Evolutionary conservation across 805 yeast species (phyloP).

Genomic region (Candida vaughaniae): DNA sequence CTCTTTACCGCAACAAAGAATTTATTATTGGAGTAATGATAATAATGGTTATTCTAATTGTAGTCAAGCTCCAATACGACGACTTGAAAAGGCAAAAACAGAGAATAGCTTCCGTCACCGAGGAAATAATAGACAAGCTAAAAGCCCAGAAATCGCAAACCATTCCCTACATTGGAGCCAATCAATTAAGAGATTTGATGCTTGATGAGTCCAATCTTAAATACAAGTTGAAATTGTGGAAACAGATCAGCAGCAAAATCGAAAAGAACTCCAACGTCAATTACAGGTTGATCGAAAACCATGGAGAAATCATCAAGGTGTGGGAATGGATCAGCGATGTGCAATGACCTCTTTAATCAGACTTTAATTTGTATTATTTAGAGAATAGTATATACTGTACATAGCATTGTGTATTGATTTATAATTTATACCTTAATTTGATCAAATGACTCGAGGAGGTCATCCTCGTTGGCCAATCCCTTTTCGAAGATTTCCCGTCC

Average conservation of each 20-base stretch:
- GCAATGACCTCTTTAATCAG: too few relatives aligned
- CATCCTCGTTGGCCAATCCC: conserved; percentile 75
- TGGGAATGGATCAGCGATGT: conserved; percentile 74
- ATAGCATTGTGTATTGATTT: too few relatives aligned
- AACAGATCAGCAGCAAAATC: conserved; percentile 49
- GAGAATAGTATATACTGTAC: too few relatives aligned
- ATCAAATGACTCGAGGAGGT: conserved; percentile 9
- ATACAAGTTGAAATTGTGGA: conserved; percentile 56
- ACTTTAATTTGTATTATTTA: too few relatives aligned
- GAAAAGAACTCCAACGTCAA: conserved; percentile 69
- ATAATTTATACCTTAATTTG: conserved; percentile 5
- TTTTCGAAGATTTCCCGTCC: conserved; percentile 89
- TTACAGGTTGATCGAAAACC: conserved; percentile 62
- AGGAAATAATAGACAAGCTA: conserved; percentile 50
- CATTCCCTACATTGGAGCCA: conserved; percentile 55
- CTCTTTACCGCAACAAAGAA: conserved; percentile 25
- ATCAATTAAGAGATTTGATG: conserved; percentile 69
- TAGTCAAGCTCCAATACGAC: conserved; percentile 28
- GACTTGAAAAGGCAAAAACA: conserved; percentile 36
- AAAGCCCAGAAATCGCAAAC: conserved; percentile 34
- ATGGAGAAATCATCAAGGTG: conserved; percentile 84
- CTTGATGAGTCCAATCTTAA: conserved; percentile 41
- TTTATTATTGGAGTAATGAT: conserved; percentile 19
- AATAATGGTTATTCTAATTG: conserved; percentile 4
- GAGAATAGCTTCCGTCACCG: conserved; percentile 45